These are phyloP conservation scores for Phytophthora cryptogea DNA, from an alignment of 352 stramenopile species.

Conservation along the genomic window DNA sequence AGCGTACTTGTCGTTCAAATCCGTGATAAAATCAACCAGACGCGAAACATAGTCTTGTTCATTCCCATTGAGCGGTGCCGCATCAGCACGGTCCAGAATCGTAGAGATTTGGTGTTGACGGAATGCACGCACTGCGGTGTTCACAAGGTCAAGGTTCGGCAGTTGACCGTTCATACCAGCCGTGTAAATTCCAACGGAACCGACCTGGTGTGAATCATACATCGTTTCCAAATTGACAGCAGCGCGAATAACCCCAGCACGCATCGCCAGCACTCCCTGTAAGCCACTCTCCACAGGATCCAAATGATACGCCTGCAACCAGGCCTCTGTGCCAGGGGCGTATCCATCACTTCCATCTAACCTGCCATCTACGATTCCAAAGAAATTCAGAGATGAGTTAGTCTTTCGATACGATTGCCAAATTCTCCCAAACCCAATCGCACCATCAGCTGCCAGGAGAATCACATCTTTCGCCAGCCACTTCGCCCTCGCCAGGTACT, in stretches of 20 bases:
- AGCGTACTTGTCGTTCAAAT: slow-evolving; percentile 16
- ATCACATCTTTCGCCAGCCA: slow-evolving; percentile 89
- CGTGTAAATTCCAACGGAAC: slow-evolving; percentile 58
- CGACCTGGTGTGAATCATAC: slow-evolving; percentile 25
- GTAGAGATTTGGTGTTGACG: slow-evolving; percentile 49
- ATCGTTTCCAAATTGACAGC: slow-evolving; percentile 77
- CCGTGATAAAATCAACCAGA: background rate
- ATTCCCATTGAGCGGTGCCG: background rate
- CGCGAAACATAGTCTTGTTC: slow-evolving; percentile 18
- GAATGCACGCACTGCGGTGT: slow-evolving; percentile 66
- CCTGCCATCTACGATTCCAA: slow-evolving; percentile 48
- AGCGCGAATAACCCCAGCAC: slow-evolving; percentile 77
- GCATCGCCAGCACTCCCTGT: slow-evolving; percentile 53
- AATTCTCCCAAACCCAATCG: background rate
- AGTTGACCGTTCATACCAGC: slow-evolving; percentile 85
- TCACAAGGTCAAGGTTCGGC: slow-evolving; percentile 88
- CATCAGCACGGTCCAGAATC: slow-evolving; percentile 51
- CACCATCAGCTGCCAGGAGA: slow-evolving; percentile 76
- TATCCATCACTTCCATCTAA: slow-evolving; percentile 66
- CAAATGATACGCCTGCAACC: slow-evolving; percentile 73
- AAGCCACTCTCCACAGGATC: slow-evolving; percentile 38
- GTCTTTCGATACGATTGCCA: background rate
- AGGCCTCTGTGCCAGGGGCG: slow-evolving; percentile 67
- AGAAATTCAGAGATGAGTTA: slow-evolving; percentile 1
- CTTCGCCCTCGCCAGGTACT: slow-evolving; percentile 60